These are phyloP conservation scores for Dactylellina leptospora DNA, from an alignment of 2,329 filamentous ascomycete genomes.

Conservation along the genomic window DNA sequence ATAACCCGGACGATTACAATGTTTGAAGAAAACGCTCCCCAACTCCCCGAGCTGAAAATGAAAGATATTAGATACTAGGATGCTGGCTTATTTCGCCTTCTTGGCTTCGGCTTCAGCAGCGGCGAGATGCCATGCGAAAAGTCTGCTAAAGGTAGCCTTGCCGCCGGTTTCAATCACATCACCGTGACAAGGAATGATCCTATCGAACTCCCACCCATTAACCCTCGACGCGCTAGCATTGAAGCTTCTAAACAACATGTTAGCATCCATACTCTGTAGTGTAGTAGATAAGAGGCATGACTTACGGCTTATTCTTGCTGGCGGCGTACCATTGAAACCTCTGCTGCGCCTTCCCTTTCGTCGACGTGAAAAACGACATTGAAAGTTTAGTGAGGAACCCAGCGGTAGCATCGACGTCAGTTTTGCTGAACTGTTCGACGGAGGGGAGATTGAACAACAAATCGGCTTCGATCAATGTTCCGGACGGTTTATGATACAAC, in stretches of 20 bases:
- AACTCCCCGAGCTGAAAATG: no score
- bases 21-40: no score
- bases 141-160: constrained; percentile 78
- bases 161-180: constrained; percentile 80
- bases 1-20: no score
- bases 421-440: constrained; percentile 79
- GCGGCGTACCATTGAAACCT: constrained; percentile 80
- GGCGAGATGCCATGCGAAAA: constrained; percentile 65
- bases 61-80: no score
- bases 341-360: constrained; percentile 76
- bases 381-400: constrained; percentile 71
- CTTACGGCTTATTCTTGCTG: constrained; percentile 66
- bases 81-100: no score
- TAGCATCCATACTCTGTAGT: constrained; percentile 1
- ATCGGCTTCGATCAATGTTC: constrained; percentile 86
- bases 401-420: constrained; percentile 66
- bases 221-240: constrained; percentile 75
- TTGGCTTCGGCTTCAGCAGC: constrained; percentile 36
- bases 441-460: constrained; percentile 90
- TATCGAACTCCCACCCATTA: constrained; percentile 81
- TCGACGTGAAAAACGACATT: constrained; percentile 67
- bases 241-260: constrained; percentile 65
- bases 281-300: background rate
- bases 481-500: constrained; percentile 77
- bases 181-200: constrained; percentile 90